Conservation (phyloP, 208 protist species). For the Leishmania gerbilli region DNA sequence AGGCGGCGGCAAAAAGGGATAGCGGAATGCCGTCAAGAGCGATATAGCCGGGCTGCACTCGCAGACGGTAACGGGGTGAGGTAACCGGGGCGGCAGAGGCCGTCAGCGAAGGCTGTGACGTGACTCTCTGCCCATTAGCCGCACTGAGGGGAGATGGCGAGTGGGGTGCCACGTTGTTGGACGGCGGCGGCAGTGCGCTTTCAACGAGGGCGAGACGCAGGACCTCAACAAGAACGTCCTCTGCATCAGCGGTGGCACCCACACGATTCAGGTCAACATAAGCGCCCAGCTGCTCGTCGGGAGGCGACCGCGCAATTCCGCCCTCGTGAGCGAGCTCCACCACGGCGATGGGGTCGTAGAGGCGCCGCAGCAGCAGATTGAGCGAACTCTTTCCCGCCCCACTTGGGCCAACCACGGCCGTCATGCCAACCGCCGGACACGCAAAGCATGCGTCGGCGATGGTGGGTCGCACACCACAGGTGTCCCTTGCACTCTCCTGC, state of each 20-base stretch:
- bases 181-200: conserved; percentile 28
- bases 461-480: conserved; percentile 9
- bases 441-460: conserved; percentile 25
- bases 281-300: neutral
- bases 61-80: neutral
- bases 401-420: conserved; percentile 69
- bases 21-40: conserved; percentile 60
- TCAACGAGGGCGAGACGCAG: conserved; percentile 37
- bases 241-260: conserved; percentile 4
- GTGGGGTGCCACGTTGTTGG: neutral
- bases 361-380: conserved; percentile 60
- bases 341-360: conserved; percentile 66
- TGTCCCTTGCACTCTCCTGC: neutral
- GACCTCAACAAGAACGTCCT: conserved; percentile 23
- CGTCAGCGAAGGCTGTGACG: neutral
- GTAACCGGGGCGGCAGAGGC: neutral
- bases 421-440: conserved; percentile 45
- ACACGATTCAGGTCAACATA: neutral
- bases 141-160: neutral
- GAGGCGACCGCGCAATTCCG: neutral
- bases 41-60: conserved; percentile 16
- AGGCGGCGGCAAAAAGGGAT: conserved; percentile 51
- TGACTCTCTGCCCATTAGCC: neutral
- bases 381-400: conserved; percentile 87
- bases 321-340: neutral